Conservation (phyloP, 768 basidiomycete genomes). For the Tricholoma flavovirens region DNA sequence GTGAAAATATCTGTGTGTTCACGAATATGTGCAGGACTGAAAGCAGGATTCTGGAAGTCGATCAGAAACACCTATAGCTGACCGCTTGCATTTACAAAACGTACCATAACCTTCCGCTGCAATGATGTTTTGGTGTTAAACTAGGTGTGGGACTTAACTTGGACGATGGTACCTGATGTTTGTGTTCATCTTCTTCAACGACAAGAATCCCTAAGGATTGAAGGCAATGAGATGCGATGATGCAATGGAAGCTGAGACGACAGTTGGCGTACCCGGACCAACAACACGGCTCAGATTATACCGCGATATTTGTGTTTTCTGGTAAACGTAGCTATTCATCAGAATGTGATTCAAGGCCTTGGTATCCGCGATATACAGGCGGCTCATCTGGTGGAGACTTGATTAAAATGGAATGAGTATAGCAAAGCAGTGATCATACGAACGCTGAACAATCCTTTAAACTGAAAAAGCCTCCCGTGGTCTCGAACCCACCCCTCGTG, state of each 20-base stretch:
- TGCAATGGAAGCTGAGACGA: neutral
- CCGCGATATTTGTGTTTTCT: constrained; percentile 42
- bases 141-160: neutral
- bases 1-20: constrained; percentile 52
- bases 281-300: constrained; percentile 36
- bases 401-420: neutral
- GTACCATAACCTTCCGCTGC: neutral
- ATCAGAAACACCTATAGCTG: neutral
- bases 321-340: constrained; percentile 46
- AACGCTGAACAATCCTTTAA: constrained; percentile 34
- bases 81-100: neutral
- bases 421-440: neutral
- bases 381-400: constrained; percentile 21
- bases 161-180: constrained; percentile 31
- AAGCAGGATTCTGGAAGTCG: constrained; percentile 55
- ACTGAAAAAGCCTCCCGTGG: constrained; percentile 11
- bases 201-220: constrained; percentile 40
- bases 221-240: neutral
- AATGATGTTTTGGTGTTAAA: neutral
- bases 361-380: constrained; percentile 54
- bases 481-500: constrained; percentile 12
- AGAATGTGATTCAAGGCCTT: constrained; percentile 62
- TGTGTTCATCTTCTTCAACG: constrained; percentile 43
- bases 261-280: constrained; percentile 26
- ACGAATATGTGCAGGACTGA: constrained; percentile 53